Percentiles rank a stretch among this genome's conserved stretches.
phyloP scores from a whole-genome alignment of 176 grass and related monocot species.

The Avena atlantica region DNA sequence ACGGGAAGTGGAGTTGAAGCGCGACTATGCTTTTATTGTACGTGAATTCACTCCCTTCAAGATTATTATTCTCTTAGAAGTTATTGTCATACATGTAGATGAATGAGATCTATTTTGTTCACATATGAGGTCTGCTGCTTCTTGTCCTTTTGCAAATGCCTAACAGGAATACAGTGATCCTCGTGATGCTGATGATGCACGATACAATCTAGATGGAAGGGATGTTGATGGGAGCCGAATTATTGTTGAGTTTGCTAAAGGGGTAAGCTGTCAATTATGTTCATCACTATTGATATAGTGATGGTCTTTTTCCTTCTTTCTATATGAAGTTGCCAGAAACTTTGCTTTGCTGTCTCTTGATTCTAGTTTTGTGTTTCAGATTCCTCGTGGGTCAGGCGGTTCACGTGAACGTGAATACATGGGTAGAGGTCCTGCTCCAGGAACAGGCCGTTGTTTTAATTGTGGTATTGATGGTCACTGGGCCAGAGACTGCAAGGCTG shows the following conservation, averaged over 20 bases:
- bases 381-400: constrained; percentile 70
- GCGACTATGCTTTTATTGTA: constrained; percentile 99
- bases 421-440: constrained; percentile 90
- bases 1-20: constrained; percentile 99
- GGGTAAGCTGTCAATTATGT: constrained; percentile 43
- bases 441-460: constrained; percentile 93
- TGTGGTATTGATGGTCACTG: constrained; percentile 98
- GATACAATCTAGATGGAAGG: constrained; percentile 86
- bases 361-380: constrained; percentile 33
- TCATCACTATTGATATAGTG: too few species aligned
- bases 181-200: constrained; percentile 94
- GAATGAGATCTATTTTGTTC: constrained; percentile 16
- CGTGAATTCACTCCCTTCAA: constrained; percentile 34
- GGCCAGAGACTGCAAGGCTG: constrained; percentile 95
- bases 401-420: constrained; percentile 88
- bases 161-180: constrained; percentile 89
- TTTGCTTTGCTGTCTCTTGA: neutral
- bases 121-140: neutral
- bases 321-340: neutral
- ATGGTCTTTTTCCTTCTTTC: neutral
- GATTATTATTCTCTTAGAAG: neutral
- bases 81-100: neutral
- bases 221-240: constrained; percentile 95
- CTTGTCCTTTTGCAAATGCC: constrained; percentile 1
- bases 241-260: constrained; percentile 92